Percentiles rank a stretch among this genome's conserved stretches.
Evolutionary conservation across 768 basidiomycete genomes (phyloP).

Genomic region (Tulasnella sp.): DNA sequence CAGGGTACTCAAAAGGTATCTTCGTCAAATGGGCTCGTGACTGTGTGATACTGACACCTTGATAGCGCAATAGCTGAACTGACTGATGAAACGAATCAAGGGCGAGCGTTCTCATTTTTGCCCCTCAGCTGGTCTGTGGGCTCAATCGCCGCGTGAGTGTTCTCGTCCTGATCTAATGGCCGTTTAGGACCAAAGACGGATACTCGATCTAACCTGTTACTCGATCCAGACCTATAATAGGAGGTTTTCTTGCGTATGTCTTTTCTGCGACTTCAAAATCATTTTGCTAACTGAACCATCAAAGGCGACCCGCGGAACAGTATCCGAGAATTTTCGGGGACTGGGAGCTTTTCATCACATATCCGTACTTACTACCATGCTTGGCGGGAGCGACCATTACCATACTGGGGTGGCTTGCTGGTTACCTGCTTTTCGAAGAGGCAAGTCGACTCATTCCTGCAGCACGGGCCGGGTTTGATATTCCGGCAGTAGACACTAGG

Average conservation of each 20-base stretch:
- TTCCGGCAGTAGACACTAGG: background rate
- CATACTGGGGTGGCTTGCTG: background rate
- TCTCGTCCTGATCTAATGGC: background rate
- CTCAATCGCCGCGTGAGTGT: constrained; percentile 12
- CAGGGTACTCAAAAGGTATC: constrained; percentile 11
- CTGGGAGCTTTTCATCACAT: background rate
- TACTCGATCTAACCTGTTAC: no score
- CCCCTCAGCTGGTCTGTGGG: constrained; percentile 13
- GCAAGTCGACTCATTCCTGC: background rate
- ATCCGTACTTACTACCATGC: background rate
- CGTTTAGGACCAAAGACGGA: background rate
- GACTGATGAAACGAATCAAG: constrained; percentile 18
- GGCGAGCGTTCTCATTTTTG: constrained; percentile 15
- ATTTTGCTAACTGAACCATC: background rate
- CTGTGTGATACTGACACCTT: background rate
- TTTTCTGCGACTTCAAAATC: background rate
- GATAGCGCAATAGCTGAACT: constrained; percentile 9
- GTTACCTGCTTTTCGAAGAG: background rate
- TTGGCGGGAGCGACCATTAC: background rate
- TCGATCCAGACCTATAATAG: constrained; percentile 11
- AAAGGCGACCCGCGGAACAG: background rate
- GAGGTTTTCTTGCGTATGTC: constrained; percentile 13
- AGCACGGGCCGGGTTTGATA: no score
- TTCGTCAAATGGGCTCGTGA: background rate
- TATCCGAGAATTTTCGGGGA: constrained; percentile 1